A percentile compares a stretch with the other conserved stretches of the same genome.
Evolutionary conservation across 179 eudicot species (phyloP).

Genomic region (Heliamphora pulchella): DNA sequence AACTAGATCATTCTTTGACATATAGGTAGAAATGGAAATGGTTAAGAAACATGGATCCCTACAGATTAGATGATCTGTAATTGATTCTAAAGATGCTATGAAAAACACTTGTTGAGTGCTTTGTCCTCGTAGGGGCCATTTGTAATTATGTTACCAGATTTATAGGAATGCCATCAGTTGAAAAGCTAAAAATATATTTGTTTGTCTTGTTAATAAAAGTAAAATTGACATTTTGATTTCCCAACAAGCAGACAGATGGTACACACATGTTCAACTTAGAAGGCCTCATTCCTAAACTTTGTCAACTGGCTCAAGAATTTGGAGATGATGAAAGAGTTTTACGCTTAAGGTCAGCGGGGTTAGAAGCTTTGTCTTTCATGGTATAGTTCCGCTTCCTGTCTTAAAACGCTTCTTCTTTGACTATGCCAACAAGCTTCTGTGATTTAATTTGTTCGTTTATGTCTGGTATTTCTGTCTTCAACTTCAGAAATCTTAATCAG

Average conservation of each 20-base stretch:
- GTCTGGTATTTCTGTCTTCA: background rate
- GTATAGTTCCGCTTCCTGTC: conserved; percentile 30
- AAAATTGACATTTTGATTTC: background rate
- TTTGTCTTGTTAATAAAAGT: background rate
- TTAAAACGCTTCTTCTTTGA: background rate
- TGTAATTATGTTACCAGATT: background rate
- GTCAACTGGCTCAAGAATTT: conserved; percentile 82
- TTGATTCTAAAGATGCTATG: conserved; percentile 7
- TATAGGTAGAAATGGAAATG: conserved; percentile 3
- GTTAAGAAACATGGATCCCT: background rate
- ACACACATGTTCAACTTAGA: conserved; percentile 86
- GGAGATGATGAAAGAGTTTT: conserved; percentile 74
- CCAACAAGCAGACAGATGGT: conserved; percentile 45
- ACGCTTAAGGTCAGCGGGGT: conserved; percentile 64
- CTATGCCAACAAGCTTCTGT: background rate
- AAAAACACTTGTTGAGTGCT: background rate
- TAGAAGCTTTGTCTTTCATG: conserved; percentile 74
- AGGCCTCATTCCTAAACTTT: conserved; percentile 76
- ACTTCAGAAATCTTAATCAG: conserved; percentile 1
- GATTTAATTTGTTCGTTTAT: background rate
- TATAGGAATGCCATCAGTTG: background rate
- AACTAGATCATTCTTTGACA: background rate
- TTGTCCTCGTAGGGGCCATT: background rate
- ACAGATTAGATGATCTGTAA: background rate
- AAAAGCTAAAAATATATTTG: background rate